phyloP scores from a whole-genome alignment of 805 yeast genomes.

The Starmerella sp. region DNA sequence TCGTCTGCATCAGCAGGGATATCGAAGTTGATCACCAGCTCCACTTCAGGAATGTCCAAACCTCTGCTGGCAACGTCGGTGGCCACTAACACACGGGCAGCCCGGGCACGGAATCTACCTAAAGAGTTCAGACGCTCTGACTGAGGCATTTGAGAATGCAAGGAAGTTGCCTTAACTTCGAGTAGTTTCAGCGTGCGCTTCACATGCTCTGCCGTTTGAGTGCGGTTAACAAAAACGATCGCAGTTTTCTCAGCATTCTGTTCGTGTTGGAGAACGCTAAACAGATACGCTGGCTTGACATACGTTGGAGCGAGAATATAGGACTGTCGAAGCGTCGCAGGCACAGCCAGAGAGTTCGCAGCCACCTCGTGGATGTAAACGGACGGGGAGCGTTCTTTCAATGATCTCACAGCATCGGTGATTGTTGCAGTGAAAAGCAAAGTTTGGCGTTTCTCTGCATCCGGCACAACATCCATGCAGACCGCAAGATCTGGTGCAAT shows the following conservation, averaged over 20 bases:
- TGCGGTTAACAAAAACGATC: conserved; percentile 83
- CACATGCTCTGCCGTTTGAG: conserved; percentile 78
- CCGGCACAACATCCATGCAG: conserved; percentile 64
- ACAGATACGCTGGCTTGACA: conserved; percentile 81
- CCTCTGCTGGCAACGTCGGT: conserved; percentile 98
- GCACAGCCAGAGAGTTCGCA: conserved; percentile 67
- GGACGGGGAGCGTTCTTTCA: conserved; percentile 48
- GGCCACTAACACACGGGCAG: conserved; percentile 84
- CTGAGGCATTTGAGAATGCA: conserved; percentile 94
- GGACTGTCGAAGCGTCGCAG: conserved; percentile 51
- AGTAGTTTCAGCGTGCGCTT: conserved; percentile 63
- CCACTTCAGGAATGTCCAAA: conserved; percentile 88
- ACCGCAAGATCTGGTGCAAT: conserved; percentile 67
- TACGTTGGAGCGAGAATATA: conserved; percentile 74
- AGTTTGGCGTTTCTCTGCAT: conserved; percentile 67
- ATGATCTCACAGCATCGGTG: conserved; percentile 76
- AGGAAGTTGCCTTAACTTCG: conserved; percentile 72
- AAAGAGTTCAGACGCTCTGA: conserved; percentile 79
- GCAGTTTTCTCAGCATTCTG: conserved; percentile 56
- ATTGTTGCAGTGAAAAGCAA: conserved; percentile 90
- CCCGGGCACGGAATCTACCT: conserved; percentile 87
- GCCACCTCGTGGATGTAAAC: conserved; percentile 68
- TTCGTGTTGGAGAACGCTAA: conserved; percentile 51
- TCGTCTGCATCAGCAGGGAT: conserved; percentile 95
- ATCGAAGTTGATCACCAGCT: conserved; percentile 80